Base-by-base conservation (phyloP, 2,329 filamentous ascomycete genomes). In the Aspergillus sp. region DNA sequence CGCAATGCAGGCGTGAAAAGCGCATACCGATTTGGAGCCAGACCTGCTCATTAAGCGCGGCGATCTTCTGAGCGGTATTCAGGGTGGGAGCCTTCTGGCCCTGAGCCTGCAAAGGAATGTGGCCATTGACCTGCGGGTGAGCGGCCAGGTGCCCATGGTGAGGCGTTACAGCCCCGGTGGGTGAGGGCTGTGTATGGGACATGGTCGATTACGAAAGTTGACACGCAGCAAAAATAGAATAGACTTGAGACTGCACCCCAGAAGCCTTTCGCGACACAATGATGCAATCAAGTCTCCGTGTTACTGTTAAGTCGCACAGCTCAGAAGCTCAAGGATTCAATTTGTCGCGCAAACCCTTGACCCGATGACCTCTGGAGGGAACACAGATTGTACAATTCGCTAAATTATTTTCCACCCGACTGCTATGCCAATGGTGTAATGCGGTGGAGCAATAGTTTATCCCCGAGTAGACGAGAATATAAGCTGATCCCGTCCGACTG, bases 21-120 rank as follows among this genome's bases (percentile, higher is more conserved):
- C 33, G 68, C 82, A 51, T 84, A 95, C 90, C 91, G 56, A 97
- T 86, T 65, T 93, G 87, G 61, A 95, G 78, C 91, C 91, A 97
- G 43, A 95, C 83, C 39, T 79, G 77, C 70, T 97, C 91, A 59
- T 95, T 97, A 60, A 91, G 79, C 6, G 81, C 74, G 5, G 82
- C 77, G 42, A 95, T 81, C 62, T 88, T 85, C 57, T 90, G 86
- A 55, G 86, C 82, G 19, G 86, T 78, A 39, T 79, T 76, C 52
- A 78, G 73, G 56, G 79, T 81, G 54, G 81, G 78, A 38, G 68
- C 71, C 47, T 75, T 77, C 57, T 78, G 80, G 44, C 73, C 76
- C 51, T 62, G 65, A 45, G 64, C 56, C 44, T 69, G 73, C 60
- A 71, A 66, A 27, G 78, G 77, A 53, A 85, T 81, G 45, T 82